These are phyloP conservation scores for Chimonanthus salicifolius DNA, from an alignment of 164 flowering plant genomes.

Conservation along the genomic window DNA sequence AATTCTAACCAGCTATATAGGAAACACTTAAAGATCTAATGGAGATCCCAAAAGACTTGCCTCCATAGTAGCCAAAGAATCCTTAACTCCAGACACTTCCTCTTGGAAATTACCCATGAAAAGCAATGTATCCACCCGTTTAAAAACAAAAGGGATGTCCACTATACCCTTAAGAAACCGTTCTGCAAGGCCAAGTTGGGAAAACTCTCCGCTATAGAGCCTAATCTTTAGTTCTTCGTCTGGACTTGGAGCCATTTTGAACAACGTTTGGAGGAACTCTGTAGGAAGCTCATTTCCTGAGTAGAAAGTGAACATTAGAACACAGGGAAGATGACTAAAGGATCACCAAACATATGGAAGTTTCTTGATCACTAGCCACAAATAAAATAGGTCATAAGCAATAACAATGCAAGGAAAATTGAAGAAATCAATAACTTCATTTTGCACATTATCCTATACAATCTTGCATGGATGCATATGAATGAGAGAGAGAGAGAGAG, in stretches of 20 bases:
- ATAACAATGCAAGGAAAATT: no score
- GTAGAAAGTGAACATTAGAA: background rate
- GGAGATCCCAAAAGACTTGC: constrained; percentile 23
- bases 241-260: constrained; percentile 82
- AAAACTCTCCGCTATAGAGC: constrained; percentile 54
- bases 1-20: no score
- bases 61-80: constrained; percentile 74
- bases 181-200: constrained; percentile 81
- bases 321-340: background rate
- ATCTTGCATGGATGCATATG: no score
- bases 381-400: no score
- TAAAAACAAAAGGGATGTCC: constrained; percentile 78
- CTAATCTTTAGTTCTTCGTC: constrained; percentile 89
- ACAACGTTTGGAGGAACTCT: constrained; percentile 66
- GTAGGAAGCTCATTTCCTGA: constrained; percentile 86
- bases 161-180: constrained; percentile 73
- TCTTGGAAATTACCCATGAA: constrained; percentile 68
- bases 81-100: constrained; percentile 48
- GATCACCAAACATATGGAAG: no score
- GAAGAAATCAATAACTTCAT: no score
- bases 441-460: no score
- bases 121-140: constrained; percentile 65
- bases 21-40: background rate
- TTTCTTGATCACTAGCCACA: no score
- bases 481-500: no score